Evolutionary conservation across 345 rosid genomes (phyloP).

Genomic region (Aethionema arabicum): DNA sequence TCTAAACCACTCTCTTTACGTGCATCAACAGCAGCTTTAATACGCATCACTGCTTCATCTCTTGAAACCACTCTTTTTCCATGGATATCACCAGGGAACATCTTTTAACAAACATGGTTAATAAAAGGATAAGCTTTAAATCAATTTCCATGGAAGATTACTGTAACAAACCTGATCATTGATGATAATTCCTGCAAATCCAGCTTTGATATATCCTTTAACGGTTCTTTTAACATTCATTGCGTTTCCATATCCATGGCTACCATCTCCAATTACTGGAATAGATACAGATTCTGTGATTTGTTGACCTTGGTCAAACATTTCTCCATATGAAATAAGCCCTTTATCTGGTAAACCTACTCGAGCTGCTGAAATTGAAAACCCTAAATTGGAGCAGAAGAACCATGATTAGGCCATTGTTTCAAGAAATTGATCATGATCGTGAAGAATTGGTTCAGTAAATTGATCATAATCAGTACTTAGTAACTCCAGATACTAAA

Average conservation of each 20-base stretch:
- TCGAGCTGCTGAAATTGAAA: constrained; percentile 81
- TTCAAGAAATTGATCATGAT: not conserved
- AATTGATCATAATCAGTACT: not conserved
- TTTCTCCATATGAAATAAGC: constrained; percentile 80
- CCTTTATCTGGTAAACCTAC: constrained; percentile 75
- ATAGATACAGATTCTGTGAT: constrained; percentile 71
- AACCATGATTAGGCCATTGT: not conserved
- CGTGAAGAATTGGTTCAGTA: not conserved
- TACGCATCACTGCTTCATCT: constrained; percentile 79
- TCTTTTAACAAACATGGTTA: constrained; percentile 42
- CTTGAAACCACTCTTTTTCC: constrained; percentile 80
- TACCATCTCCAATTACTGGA: constrained; percentile 90
- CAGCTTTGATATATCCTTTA: constrained; percentile 73
- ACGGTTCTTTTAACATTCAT: constrained; percentile 91
- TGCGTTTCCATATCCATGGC: constrained; percentile 78
- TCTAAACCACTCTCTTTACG: constrained; percentile 72
- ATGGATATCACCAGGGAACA: constrained; percentile 67
- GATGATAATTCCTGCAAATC: constrained; percentile 84
- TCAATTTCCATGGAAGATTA: not conserved
- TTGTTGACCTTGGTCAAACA: constrained; percentile 81
- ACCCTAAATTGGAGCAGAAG: constrained; percentile 43
- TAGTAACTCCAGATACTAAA: not conserved
- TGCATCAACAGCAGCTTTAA: constrained; percentile 89
- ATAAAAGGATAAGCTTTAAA: constrained; percentile 21
- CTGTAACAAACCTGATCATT: constrained; percentile 67